Percentiles rank a stretch among this genome's conserved stretches.
Conservation (phyloP, 176 grass and related monocot species). For the Areca catechu region DNA sequence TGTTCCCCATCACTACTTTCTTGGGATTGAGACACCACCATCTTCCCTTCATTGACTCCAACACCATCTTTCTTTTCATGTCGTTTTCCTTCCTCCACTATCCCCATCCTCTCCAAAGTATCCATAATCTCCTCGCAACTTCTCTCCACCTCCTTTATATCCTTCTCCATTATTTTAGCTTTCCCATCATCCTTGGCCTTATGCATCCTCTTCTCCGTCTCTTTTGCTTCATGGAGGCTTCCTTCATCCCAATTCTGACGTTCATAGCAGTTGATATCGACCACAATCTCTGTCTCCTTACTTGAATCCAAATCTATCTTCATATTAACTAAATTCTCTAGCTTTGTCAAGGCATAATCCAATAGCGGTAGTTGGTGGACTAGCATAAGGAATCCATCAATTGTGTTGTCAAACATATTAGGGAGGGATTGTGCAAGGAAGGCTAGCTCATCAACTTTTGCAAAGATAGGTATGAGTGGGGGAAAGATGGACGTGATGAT, state of each 20-base stretch:
- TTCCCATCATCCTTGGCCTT: no score
- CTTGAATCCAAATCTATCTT: background rate
- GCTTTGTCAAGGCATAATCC: background rate
- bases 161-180: background rate
- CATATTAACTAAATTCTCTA: background rate
- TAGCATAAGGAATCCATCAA: conserved; percentile 7
- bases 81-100: background rate
- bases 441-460: conserved; percentile 13
- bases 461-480: background rate
- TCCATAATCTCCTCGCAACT: background rate
- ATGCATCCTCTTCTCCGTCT: background rate
- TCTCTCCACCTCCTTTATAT: background rate
- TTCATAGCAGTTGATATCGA: no score
- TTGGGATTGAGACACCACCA: no score
- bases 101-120: background rate
- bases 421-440: conserved; percentile 20
- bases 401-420: conserved; percentile 7
- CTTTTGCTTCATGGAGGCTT: background rate
- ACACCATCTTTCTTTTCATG: background rate
- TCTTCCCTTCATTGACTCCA: background rate
- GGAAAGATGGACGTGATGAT: conserved; percentile 10
- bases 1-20: background rate
- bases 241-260: no score
- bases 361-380: background rate
- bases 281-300: background rate